Base-by-base conservation (phyloP, 2,329 filamentous ascomycete species). In the Thermoascus crustaceus region DNA sequence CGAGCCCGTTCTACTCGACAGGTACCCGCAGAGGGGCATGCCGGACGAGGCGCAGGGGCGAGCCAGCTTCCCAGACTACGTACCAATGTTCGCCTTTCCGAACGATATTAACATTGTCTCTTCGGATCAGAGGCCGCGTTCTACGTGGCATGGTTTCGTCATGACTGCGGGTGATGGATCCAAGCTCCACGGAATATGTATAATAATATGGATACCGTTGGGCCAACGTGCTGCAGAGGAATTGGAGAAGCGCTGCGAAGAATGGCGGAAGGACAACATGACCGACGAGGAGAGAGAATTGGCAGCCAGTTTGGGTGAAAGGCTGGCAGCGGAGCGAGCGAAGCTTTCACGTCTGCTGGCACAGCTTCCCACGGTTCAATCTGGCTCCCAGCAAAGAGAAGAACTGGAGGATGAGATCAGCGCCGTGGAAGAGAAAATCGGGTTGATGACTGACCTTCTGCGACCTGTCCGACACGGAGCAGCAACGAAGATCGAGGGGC, bases 101-200 rank as follows among this genome's bases (percentile, higher is more conserved):
- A 95, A 96, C 61, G 91, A 98, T 59, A 91, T 98, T 49, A 87
- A 87, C 44, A 91, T 98, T 34, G 85, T 96, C 7, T 95, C 91
- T 1, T 88, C 88, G 1, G 91, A 98, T 53, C 86, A 94, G 57
- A 76, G 88, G 42, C 91, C 91, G 1, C 75, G 87, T 42, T 89
- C 91, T n/a, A 95, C 88, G 16, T 98, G 91, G 91, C 91, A 98
- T 63, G 91, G 91, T 32, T 98, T 98, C 55, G 88, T 86, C 43
- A 96, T 98, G 91, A 98, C 91, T 2, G 83, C 82, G 14, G 84
- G 85, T 37, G 88, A 96, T 55, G 89, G 86, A 50, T 83, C 85
- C 37, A 94, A 91, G 58, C 71, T 96, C 13, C 89, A 96, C 54
- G 89, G 87, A 21, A 85, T 96, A 39, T 88, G 84, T 43, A 74